Evolutionary conservation across 169 alveolate species (phyloP).

Genomic region (Cryptosporidium ryanae): DNA sequence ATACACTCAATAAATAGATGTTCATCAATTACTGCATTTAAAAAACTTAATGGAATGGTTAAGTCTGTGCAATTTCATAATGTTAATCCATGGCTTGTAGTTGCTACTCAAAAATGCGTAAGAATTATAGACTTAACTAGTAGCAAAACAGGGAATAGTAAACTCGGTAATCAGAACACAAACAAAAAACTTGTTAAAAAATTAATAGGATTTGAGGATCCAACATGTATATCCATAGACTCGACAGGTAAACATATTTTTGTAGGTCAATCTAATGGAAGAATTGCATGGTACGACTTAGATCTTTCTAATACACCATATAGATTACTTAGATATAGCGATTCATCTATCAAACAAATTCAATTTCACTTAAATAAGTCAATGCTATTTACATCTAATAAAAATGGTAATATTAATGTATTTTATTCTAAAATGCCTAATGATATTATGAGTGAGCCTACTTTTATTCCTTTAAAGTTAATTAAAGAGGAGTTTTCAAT

Average conservation of each 20-base stretch:
- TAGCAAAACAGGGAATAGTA: conserved; percentile 80
- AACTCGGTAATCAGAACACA: conserved; percentile 40
- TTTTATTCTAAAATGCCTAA: conserved; percentile 87
- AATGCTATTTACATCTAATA: conserved; percentile 84
- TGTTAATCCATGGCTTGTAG: conserved; percentile 86
- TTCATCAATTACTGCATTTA: conserved; percentile 85
- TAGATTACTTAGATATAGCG: conserved; percentile 86
- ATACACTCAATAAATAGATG: conserved; percentile 87
- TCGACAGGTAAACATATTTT: conserved; percentile 89
- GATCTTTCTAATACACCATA: conserved; percentile 88
- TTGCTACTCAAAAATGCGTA: conserved; percentile 86
- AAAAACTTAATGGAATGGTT: conserved; percentile 87
- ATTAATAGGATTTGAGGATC: conserved; percentile 85
- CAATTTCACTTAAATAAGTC: conserved; percentile 83
- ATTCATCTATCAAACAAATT: conserved; percentile 84
- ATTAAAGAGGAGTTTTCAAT: conserved; percentile 81
- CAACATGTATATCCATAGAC: conserved; percentile 83
- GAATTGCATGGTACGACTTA: conserved; percentile 89
- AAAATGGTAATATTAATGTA: conserved; percentile 84
- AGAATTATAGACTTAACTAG: conserved; percentile 83
- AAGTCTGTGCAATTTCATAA: conserved; percentile 87
- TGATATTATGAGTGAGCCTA: conserved; percentile 84
- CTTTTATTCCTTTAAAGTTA: conserved; percentile 88
- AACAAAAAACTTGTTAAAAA: conserved; percentile 79
- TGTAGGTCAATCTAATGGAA: conserved; percentile 88